Conservation (phyloP, 352 stramenopile species). For the Globisporangium takayamanum region DNA sequence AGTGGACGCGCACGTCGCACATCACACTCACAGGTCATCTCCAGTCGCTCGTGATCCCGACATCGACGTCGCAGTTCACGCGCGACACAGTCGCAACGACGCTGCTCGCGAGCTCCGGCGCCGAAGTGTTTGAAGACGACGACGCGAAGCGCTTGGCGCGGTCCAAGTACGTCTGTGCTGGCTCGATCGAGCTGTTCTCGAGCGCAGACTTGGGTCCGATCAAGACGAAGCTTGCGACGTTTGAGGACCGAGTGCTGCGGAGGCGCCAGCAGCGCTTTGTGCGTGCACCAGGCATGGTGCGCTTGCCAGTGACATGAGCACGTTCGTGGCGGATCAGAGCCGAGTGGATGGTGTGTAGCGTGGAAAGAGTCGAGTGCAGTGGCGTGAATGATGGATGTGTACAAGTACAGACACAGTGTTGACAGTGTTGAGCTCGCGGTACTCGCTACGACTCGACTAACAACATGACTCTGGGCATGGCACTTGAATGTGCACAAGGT, state of each 20-base stretch:
- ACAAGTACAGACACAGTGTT: too few species aligned
- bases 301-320: conserved; percentile 2
- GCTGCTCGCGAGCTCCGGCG: conserved; percentile 9
- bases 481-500: too few species aligned
- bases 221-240: conserved; percentile 1
- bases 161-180: conserved; percentile 14
- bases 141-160: not conserved
- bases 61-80: conserved; percentile 17
- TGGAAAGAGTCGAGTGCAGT: too few species aligned
- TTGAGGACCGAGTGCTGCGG: conserved; percentile 7
- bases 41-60: conserved; percentile 13
- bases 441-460: too few species aligned
- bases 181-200: conserved; percentile 18
- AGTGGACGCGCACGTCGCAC: conserved; percentile 10
- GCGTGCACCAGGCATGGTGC: conserved; percentile 3
- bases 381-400: too few species aligned
- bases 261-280: conserved; percentile 7
- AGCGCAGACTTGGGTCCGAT: conserved; percentile 12
- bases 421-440: too few species aligned
- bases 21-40: conserved; percentile 8
- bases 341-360: too few species aligned
- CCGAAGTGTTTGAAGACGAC: not conserved
- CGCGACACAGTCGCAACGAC: conserved; percentile 16
- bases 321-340: too few species aligned
- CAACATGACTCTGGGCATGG: too few species aligned